Conservation (phyloP, 768 basidiomycete species). For the Lactarius sanguifluus region DNA sequence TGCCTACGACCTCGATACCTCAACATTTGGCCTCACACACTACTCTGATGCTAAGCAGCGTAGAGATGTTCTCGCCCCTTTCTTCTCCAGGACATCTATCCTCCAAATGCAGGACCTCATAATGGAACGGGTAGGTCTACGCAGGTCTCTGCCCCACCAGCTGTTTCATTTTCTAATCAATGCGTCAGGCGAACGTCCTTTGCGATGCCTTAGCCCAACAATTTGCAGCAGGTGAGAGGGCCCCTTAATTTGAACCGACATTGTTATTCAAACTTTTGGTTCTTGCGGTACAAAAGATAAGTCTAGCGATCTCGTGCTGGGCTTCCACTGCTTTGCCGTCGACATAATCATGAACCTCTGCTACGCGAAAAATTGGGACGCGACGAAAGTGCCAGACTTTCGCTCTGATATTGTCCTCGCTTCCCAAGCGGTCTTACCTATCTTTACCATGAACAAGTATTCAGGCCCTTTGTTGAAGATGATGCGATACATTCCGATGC, state of each 20-base stretch:
- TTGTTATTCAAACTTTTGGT: neutral
- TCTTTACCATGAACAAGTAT: neutral
- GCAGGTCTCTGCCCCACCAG: neutral
- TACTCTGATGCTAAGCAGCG: slow-evolving; percentile 10
- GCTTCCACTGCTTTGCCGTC: slow-evolving; percentile 2
- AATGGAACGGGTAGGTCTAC: neutral
- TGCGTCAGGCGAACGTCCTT: neutral
- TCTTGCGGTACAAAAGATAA: no score
- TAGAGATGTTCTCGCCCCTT: neutral
- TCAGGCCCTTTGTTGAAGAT: neutral
- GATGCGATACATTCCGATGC: neutral
- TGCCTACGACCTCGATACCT: slow-evolving; percentile 4
- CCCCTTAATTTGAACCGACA: neutral
- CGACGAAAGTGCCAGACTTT: slow-evolving; percentile 1
- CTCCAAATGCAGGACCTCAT: slow-evolving; percentile 1
- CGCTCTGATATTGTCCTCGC: neutral
- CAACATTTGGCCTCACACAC: neutral
- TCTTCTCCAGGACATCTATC: slow-evolving; percentile 8
- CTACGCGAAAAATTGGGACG: neutral
- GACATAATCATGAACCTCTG: slow-evolving; percentile 3
- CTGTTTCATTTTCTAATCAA: neutral
- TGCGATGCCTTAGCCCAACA: neutral
- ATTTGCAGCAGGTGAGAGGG: slow-evolving; percentile 1
- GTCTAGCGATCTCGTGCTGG: slow-evolving; percentile 5
- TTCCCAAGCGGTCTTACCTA: neutral